These are phyloP conservation scores for Sicyos baderoa DNA, from an alignment of 306 rosid species.

Conservation along the genomic window DNA sequence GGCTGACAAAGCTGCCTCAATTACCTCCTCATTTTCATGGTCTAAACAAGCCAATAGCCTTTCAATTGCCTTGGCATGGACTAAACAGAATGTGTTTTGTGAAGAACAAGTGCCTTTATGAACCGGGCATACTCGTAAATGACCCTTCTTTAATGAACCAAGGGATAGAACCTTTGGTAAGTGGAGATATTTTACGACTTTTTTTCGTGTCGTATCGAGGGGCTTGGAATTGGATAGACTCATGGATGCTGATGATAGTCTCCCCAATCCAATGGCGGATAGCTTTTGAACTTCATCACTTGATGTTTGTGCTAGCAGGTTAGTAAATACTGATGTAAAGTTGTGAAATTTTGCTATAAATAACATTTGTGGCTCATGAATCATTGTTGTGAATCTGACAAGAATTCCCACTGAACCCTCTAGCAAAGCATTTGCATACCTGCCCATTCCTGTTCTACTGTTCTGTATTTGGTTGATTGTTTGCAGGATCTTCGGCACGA, in stretches of 20 bases:
- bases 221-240: constrained; percentile 27
- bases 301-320: constrained; percentile 27
- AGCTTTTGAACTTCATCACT: constrained; percentile 41
- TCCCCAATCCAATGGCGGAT: constrained; percentile 42
- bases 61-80: constrained; percentile 34
- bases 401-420: constrained; percentile 37
- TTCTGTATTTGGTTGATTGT: constrained; percentile 28
- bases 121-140: constrained; percentile 29
- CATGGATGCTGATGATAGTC: constrained; percentile 36
- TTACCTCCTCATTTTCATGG: constrained; percentile 34
- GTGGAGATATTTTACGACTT: constrained; percentile 21
- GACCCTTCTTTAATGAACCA: constrained; percentile 25
- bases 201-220: constrained; percentile 23
- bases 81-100: constrained; percentile 35
- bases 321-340: constrained; percentile 34
- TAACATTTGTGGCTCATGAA: constrained; percentile 34
- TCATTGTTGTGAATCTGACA: constrained; percentile 37
- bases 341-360: constrained; percentile 31
- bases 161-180: constrained; percentile 24
- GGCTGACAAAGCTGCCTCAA: constrained; percentile 41
- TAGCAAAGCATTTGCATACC: constrained; percentile 23
- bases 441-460: constrained; percentile 25
- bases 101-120: constrained; percentile 43
- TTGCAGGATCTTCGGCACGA: constrained; percentile 31
- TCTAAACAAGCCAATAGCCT: constrained; percentile 30